Base-by-base conservation (phyloP, 352 stramenopile species). In the Hyaloperonospora arabidopsidis region DNA sequence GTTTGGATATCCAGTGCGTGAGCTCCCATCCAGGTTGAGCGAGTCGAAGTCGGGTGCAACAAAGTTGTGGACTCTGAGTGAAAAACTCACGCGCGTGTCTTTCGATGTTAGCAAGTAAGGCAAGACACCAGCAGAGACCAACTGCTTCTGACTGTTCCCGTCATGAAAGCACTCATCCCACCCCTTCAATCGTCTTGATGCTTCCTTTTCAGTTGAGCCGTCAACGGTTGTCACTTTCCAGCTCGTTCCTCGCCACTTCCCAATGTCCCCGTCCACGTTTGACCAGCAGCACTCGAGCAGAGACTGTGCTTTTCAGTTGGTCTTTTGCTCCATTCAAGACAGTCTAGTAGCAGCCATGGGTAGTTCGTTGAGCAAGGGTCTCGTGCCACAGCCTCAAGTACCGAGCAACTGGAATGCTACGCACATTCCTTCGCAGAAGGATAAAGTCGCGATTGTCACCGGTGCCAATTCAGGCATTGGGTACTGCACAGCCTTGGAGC, bases 401-500 rank as follows among this genome's bases (percentile, higher is more conserved):
- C 72, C 74, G 7, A 45, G 14, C 13, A 60, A 56, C 19, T 77
- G 65, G 65, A 52, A 61, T 25, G 63, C 44, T 35, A 63, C 56
- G 11, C 39, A 43, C 25, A 74, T 76, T 45, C 63, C 47, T 21
- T 72, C 70, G 1, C 70, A 69, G 22, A 54, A 55, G n/a, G 61
- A 47, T 44, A 96, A 76, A 43, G 38, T 89, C 5, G 79, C 65
- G 10, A 79, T 93, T 57, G 70, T 94, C 19, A 92, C 81, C 0
- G 81, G 84, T 25, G 63, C 58, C 41, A 92, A 89, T 61, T 85
- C 79, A 6, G 82, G 82, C 14, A 85, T 95, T 55, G 84, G 84
- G 15, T 89, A 76, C 48, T 76, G 82, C 61, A 76, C 77, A 8
- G 73, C 80, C 28, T 60, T 63, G 51, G 57, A 55, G 14, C 58